These are phyloP conservation scores for Calonectria ilicicola DNA, from an alignment of 2,329 filamentous ascomycete species.

Conservation along the genomic window DNA sequence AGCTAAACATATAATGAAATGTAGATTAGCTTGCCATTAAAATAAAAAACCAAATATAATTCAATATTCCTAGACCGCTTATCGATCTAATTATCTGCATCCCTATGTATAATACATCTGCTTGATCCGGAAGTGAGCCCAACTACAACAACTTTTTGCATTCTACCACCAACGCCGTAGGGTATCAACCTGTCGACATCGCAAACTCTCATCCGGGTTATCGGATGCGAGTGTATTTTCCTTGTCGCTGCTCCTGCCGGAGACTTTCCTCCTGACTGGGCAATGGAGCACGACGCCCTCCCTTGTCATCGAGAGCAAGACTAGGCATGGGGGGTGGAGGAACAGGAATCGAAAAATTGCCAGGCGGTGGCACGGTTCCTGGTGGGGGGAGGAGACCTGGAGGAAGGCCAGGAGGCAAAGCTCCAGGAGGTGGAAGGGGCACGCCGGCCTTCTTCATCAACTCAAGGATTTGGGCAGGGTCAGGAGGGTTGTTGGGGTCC, in stretches of 20 bases:
- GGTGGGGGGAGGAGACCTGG: constrained; percentile 59
- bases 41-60: constrained; percentile 2
- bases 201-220: constrained; percentile 43
- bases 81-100: constrained; percentile 1
- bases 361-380: constrained; percentile 49
- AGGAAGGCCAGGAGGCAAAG: constrained; percentile 57
- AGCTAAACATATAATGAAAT: constrained; percentile 5
- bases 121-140: constrained; percentile 6
- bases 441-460: constrained; percentile 75
- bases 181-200: constrained; percentile 34
- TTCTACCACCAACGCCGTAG: constrained; percentile 40
- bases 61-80: not conserved
- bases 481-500: constrained; percentile 70
- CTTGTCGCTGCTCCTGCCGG: constrained; percentile 78
- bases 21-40: constrained; percentile 3
- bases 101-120: not conserved
- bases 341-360: constrained; percentile 48
- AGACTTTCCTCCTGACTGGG: constrained; percentile 88
- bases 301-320: constrained; percentile 44
- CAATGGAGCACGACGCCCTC: constrained; percentile 72
- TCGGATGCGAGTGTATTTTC: constrained; percentile 68
- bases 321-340: constrained; percentile 55
- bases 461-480: constrained; percentile 71
- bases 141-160: constrained; percentile 20
- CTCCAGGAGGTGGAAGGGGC: constrained; percentile 66